Conservation (phyloP, 129 eudicot genomes). For the Deinandra increscens region DNA sequence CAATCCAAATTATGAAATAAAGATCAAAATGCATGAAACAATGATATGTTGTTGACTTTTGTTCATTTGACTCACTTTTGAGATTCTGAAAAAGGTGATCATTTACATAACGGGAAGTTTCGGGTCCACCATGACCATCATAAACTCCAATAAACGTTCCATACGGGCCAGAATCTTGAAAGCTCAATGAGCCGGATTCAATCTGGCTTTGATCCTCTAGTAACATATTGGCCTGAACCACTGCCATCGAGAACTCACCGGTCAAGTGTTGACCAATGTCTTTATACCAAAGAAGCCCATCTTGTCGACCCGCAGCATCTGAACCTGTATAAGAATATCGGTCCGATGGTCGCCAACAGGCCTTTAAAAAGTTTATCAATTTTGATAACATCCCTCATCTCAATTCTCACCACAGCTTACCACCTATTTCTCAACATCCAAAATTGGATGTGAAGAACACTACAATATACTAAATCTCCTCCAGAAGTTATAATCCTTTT, state of each 20-base stretch:
- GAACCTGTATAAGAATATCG: conserved; percentile 39
- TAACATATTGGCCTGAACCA: conserved; percentile 72
- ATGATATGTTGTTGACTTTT: neutral
- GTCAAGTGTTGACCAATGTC: conserved; percentile 59
- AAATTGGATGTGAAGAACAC: conserved; percentile 48
- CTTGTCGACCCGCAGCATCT: conserved; percentile 55
- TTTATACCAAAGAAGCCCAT: conserved; percentile 78
- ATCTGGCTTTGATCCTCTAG: conserved; percentile 79
- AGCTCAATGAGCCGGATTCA: conserved; percentile 71
- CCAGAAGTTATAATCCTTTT: neutral
- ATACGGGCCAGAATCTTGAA: conserved; percentile 61
- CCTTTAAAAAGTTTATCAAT: conserved; percentile 59
- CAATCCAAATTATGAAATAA: neutral
- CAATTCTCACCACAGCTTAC: conserved; percentile 44
- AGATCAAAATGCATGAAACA: neutral
- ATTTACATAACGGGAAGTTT: conserved; percentile 69
- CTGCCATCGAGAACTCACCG: conserved; percentile 78
- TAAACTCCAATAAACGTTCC: conserved; percentile 79
- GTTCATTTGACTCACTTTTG: conserved; percentile 44
- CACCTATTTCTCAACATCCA: conserved; percentile 55
- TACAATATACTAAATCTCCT: neutral
- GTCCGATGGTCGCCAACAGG: conserved; percentile 62
- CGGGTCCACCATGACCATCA: conserved; percentile 90
- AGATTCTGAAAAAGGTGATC: conserved; percentile 62
- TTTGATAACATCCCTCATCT: conserved; percentile 83